phyloP scores from a whole-genome alignment of 305 asterid genomes.

The Fraxinus floribunda region DNA sequence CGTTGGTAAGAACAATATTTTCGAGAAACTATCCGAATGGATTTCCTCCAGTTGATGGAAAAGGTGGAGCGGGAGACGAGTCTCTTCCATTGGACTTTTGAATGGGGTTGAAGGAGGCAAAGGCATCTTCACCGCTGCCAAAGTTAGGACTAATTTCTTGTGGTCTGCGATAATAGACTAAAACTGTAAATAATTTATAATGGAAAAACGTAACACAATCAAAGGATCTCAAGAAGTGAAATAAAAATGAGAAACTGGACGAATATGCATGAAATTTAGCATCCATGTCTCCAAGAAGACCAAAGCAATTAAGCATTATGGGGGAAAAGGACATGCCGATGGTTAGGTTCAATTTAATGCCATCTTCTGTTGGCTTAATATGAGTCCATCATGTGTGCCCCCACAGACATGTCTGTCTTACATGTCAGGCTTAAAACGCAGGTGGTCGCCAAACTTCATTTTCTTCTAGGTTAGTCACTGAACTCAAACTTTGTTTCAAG shows the following conservation, averaged over 20 bases:
- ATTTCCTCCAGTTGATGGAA: slow-evolving; percentile 53
- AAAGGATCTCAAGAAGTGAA: not conserved
- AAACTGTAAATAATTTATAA: not conserved
- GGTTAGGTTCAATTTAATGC: not conserved
- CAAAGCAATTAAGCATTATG: slow-evolving; percentile 20
- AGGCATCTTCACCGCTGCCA: slow-evolving; percentile 43
- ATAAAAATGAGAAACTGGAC: not conserved
- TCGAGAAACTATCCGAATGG: slow-evolving; percentile 51
- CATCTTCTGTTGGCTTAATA: not conserved
- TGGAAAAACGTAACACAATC: not conserved
- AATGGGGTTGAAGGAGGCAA: slow-evolving; percentile 49
- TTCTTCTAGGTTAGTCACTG: not conserved
- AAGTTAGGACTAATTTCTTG: slow-evolving; percentile 39
- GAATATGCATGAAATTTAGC: not conserved
- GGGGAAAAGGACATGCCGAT: slow-evolving; percentile 17
- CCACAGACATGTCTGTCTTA: not conserved
- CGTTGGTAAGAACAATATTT: not conserved
- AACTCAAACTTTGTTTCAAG: not conserved
- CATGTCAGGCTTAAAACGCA: not conserved
- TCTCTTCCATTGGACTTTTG: slow-evolving; percentile 27
- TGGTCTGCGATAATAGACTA: slow-evolving; percentile 39
- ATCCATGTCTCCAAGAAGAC: slow-evolving; percentile 3
- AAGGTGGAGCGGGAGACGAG: slow-evolving; percentile 24
- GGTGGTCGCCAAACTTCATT: not conserved
- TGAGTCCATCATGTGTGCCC: not conserved